These are phyloP conservation scores for Tetradesmus lagerheimii DNA, from an alignment of 139 green algal genomes.

Conservation along the genomic window DNA sequence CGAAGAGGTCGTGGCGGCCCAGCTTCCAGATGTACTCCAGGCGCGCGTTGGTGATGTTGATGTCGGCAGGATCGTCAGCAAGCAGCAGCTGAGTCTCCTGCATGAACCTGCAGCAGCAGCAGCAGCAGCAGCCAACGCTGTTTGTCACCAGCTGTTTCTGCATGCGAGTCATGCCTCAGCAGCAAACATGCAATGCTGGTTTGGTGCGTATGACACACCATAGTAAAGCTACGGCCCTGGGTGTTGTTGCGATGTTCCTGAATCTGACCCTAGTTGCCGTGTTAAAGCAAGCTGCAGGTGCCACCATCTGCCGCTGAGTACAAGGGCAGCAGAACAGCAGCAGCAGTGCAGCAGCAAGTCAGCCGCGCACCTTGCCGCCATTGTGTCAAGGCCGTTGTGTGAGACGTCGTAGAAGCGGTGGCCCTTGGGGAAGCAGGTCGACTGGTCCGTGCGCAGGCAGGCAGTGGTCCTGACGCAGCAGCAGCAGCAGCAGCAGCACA, in stretches of 20 bases:
- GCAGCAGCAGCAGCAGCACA: not conserved
- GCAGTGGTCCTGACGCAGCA: constrained; percentile 7
- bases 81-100: constrained; percentile 20
- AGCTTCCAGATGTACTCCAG: constrained; percentile 50
- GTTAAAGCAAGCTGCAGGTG: too few species aligned
- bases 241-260: too few species aligned
- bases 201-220: too few species aligned
- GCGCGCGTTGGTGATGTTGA: constrained; percentile 29
- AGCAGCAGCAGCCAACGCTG: not conserved
- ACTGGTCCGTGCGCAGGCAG: constrained; percentile 14
- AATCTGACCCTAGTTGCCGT: too few species aligned
- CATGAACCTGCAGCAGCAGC: constrained; percentile 26
- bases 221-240: too few species aligned
- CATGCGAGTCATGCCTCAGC: too few species aligned
- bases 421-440: constrained; percentile 26
- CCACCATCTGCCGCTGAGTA: too few species aligned
- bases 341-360: too few species aligned
- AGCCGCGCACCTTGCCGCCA: constrained; percentile 30
- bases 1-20: constrained; percentile 30
- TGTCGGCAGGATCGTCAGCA: constrained; percentile 14
- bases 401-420: constrained; percentile 42
- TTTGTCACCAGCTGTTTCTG: not conserved
- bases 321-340: not conserved
- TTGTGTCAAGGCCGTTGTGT: constrained; percentile 49
- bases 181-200: too few species aligned